Evolutionary conservation across 306 rosid species (phyloP).

Genomic region (Potentilla sterilis): DNA sequence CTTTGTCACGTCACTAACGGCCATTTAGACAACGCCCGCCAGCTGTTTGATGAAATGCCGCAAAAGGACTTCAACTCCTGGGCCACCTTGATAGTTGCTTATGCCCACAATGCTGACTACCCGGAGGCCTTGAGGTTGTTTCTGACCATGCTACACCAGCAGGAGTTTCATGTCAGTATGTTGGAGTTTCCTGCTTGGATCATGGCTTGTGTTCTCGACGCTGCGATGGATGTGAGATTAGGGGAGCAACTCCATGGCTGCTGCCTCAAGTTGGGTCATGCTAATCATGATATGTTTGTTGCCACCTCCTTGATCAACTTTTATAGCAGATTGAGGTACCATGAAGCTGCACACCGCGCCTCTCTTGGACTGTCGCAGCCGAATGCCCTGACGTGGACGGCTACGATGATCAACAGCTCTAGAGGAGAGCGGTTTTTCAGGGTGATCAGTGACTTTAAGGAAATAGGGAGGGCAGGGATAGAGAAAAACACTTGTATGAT

Average conservation of each 20-base stretch:
- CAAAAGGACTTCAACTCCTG: background rate
- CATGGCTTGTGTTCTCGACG: background rate
- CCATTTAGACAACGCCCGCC: background rate
- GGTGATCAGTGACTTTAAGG: background rate
- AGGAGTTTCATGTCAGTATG: background rate
- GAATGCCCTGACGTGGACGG: background rate
- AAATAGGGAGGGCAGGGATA: background rate
- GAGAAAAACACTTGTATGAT: background rate
- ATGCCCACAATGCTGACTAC: background rate
- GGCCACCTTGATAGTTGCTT: background rate
- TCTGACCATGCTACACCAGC: background rate
- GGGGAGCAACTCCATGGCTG: constrained; percentile 3
- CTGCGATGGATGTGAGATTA: background rate
- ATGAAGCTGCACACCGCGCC: background rate
- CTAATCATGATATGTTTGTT: background rate
- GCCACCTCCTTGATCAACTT: background rate
- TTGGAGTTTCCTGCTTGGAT: constrained; percentile 5
- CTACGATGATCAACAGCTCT: background rate
- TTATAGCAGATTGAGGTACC: background rate
- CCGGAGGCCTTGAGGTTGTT: background rate
- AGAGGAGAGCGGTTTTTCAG: background rate
- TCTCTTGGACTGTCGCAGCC: background rate
- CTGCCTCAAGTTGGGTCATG: constrained; percentile 1
- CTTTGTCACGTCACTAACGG: background rate
- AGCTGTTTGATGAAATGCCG: constrained; percentile 6